Conservation (phyloP, 306 rosid species). For the Canavalia ensiformis region DNA sequence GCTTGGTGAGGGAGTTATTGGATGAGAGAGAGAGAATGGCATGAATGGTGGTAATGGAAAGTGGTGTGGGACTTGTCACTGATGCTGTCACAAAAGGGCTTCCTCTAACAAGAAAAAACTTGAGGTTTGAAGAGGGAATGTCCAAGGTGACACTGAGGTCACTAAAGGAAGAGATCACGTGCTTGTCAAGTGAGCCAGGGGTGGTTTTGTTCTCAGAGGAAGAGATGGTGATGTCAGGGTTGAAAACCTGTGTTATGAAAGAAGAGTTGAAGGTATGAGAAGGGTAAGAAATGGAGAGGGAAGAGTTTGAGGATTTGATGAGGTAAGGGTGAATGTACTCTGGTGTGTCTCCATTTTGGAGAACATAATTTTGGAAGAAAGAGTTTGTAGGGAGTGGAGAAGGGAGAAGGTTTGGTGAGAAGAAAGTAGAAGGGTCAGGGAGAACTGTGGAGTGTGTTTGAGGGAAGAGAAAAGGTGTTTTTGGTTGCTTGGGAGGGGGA, state of each 20-base stretch:
- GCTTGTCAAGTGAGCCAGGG: constrained; percentile 45
- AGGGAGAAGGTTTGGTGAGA: constrained; percentile 70
- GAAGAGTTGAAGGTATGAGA: constrained; percentile 56
- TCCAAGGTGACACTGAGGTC: constrained; percentile 83
- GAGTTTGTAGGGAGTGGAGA: constrained; percentile 87
- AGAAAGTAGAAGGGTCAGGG: constrained; percentile 80
- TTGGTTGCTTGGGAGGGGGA: constrained; percentile 29
- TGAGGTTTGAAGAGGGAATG: constrained; percentile 73
- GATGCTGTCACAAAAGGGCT: constrained; percentile 81
- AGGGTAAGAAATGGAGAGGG: constrained; percentile 81
- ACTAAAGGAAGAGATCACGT: constrained; percentile 65
- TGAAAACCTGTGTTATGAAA: constrained; percentile 61
- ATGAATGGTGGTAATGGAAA: constrained; percentile 76
- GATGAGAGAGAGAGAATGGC: constrained; percentile 62
- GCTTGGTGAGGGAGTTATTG: constrained; percentile 62
- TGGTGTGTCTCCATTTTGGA: constrained; percentile 72
- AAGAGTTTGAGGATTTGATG: constrained; percentile 68
- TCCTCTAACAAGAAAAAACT: constrained; percentile 79
- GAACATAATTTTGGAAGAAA: constrained; percentile 82
- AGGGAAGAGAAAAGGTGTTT: constrained; percentile 71
- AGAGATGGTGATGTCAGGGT: constrained; percentile 77
- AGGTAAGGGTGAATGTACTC: constrained; percentile 91
- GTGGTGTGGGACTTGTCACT: constrained; percentile 43
- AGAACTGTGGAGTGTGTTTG: constrained; percentile 62
- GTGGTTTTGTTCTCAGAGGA: constrained; percentile 46